Base-by-base conservation (phyloP, 768 basidiomycete genomes). In the Suillus decipiens region DNA sequence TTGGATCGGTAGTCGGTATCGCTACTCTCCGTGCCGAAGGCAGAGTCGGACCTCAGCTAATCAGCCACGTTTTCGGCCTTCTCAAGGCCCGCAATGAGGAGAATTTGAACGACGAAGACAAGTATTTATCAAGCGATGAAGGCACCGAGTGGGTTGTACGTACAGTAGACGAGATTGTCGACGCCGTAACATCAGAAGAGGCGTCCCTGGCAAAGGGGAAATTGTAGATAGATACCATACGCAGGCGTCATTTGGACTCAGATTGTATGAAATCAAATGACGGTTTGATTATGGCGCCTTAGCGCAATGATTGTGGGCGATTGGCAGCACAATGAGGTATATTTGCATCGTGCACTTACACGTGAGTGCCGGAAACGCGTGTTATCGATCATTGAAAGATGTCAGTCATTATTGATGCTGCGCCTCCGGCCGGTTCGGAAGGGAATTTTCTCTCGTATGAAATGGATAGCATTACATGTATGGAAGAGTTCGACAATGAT, bases 91-190 rank as follows among this genome's bases (percentile, higher is more conserved):
- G 89, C 61, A 71, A 83, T 55, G 79, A 80, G 53, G 82, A 84
- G 59, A 81, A 82, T 41, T 79, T 86, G 67, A 87, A 77, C 67
- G 82, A 84, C 68, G 91, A 90, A 75, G 92, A 93, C 73, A 80
- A 77, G 63, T 96, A 89, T 89, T 83, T 96, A 45, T 81, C 90
- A 28, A 90, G 84, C 64, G 93, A 95, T 72, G 90, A 94, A 74
- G 94, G 94, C 39, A 85, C 90, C 22, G 90, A 90, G 77, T 96
- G 94, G 94, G 88, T 95, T 58, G 80, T 95, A 70, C 87, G 89
- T 70, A 89, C 85, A 55, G 86, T 93, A 60, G 94, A 96, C 79
- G 81, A 87, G 69, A 84, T 95, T 75, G 80, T 89, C 66, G 90
- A 92, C 75, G 87, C 87, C 63, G 86, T 92, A 68, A 82, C 80